Evolutionary conservation across 2,329 filamentous ascomycete species (phyloP).

Genomic region (Amylocarpus encephaloides): DNA sequence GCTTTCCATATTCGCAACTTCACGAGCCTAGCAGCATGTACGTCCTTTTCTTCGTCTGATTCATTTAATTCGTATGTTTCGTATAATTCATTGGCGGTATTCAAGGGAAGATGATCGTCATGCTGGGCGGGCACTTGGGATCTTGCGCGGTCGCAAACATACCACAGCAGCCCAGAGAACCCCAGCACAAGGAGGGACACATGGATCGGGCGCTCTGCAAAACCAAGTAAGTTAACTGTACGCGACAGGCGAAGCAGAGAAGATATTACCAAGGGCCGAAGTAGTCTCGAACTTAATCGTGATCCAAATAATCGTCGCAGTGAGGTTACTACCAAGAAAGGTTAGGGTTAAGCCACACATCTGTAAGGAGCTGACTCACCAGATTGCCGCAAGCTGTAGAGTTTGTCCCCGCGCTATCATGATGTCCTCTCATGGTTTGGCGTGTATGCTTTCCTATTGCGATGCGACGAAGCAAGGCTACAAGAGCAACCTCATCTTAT

Average conservation of each 20-base stretch:
- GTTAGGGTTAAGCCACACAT: background rate
- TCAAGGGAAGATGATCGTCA: background rate
- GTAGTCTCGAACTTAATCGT: constrained; percentile 3
- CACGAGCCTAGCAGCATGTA: background rate
- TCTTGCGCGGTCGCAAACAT: background rate
- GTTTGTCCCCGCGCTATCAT: constrained; percentile 1
- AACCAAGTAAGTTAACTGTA: background rate
- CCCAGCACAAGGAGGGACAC: constrained; percentile 1
- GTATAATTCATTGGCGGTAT: background rate
- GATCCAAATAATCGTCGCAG: constrained; percentile 2
- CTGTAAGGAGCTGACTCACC: background rate
- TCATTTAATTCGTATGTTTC: background rate
- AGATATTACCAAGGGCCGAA: constrained; percentile 3
- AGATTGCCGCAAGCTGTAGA: background rate
- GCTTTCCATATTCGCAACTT: background rate
- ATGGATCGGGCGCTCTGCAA: constrained; percentile 7
- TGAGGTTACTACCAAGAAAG: constrained; percentile 2
- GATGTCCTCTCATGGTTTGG: no score
- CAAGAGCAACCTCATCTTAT: no score
- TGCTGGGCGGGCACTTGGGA: background rate
- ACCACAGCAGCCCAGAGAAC: constrained; percentile 3
- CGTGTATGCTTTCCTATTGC: no score
- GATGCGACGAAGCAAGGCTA: no score
- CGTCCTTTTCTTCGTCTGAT: background rate
- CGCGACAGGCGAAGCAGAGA: background rate